Evolutionary conservation across 768 basidiomycete species (phyloP).

Genomic region (Coprinopsis strossmayeri): DNA sequence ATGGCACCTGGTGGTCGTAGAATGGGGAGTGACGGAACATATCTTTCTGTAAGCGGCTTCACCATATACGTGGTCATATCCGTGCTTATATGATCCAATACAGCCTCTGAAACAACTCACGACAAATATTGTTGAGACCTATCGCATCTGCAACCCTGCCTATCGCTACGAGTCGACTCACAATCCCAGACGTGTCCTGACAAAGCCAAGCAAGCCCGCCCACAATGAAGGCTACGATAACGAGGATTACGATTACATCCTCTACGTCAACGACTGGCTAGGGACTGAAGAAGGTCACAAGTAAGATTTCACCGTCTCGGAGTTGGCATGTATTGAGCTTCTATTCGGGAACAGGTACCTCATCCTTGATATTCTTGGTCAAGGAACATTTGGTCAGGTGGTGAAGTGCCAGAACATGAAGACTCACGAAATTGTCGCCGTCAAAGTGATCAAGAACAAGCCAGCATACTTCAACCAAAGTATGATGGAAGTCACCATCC

Average conservation of each 20-base stretch:
- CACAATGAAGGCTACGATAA: conserved; percentile 99
- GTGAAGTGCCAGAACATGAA: conserved; percentile 99
- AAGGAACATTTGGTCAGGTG: conserved; percentile 98
- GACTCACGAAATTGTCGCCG: conserved; percentile 96
- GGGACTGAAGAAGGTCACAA: conserved; percentile 94
- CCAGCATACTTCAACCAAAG: conserved; percentile 99
- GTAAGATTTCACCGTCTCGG: conserved; percentile 39
- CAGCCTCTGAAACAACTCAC: conserved; percentile 71
- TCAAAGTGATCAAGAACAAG: conserved; percentile 99
- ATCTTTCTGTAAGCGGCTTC: conserved; percentile 83
- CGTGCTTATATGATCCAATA: too few relatives aligned
- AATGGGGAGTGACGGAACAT: conserved; percentile 69
- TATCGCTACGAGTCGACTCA: conserved; percentile 94
- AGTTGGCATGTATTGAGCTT: neutral
- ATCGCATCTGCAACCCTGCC: conserved; percentile 87
- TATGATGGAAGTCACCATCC: conserved; percentile 99
- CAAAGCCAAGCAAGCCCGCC: conserved; percentile 92
- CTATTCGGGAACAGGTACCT: conserved; percentile 57
- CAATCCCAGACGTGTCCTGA: conserved; percentile 94
- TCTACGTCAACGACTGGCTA: conserved; percentile 98
- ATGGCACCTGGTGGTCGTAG: conserved; percentile 57
- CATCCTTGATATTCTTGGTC: conserved; percentile 96
- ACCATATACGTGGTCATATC: conserved; percentile 12
- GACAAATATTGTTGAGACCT: conserved; percentile 83
- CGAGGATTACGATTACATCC: conserved; percentile 98